Evolutionary conservation across 2,329 filamentous ascomycete genomes (phyloP).

Genomic region (Fusarium floridanum): DNA sequence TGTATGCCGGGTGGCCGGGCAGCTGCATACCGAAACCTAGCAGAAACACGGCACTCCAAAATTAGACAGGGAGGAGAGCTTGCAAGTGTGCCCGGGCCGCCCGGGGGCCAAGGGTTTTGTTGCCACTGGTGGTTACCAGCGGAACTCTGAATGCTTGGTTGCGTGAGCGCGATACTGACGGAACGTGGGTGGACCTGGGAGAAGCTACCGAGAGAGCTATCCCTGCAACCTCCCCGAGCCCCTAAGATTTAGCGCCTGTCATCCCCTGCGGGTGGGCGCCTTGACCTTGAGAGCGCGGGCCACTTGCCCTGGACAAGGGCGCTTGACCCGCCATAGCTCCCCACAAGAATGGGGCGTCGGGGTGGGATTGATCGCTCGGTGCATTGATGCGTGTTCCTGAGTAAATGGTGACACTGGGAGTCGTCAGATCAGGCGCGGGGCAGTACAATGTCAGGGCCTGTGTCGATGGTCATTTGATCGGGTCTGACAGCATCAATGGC

Average conservation of each 20-base stretch:
- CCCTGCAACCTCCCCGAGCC: constrained; percentile 41
- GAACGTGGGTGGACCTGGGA: constrained; percentile 24
- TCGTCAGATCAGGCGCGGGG: not conserved
- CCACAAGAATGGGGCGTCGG: constrained; percentile 38
- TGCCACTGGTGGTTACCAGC: constrained; percentile 16
- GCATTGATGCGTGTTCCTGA: constrained; percentile 23
- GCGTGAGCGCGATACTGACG: not conserved
- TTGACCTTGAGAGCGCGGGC: constrained; percentile 24
- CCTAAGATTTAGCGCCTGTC: constrained; percentile 34
- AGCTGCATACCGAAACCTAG: constrained; percentile 35
- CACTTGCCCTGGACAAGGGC: constrained; percentile 18
- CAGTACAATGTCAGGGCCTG: not conserved
- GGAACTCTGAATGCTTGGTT: constrained; percentile 4
- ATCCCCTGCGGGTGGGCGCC: constrained; percentile 21
- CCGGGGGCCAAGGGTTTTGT: constrained; percentile 21
- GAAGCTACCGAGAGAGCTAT: constrained; percentile 44
- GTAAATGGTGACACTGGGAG: constrained; percentile 3
- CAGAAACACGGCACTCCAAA: constrained; percentile 34
- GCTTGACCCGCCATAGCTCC: constrained; percentile 43
- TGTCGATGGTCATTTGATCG: constrained; percentile 2
- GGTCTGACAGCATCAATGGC: constrained; percentile 11
- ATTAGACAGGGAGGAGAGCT: constrained; percentile 39
- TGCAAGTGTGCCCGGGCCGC: constrained; percentile 27
- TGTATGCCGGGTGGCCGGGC: constrained; percentile 32
- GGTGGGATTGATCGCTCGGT: constrained; percentile 37